Evolutionary conservation across 352 stramenopile species (phyloP).

Genomic region (Phytophthora crassamura): DNA sequence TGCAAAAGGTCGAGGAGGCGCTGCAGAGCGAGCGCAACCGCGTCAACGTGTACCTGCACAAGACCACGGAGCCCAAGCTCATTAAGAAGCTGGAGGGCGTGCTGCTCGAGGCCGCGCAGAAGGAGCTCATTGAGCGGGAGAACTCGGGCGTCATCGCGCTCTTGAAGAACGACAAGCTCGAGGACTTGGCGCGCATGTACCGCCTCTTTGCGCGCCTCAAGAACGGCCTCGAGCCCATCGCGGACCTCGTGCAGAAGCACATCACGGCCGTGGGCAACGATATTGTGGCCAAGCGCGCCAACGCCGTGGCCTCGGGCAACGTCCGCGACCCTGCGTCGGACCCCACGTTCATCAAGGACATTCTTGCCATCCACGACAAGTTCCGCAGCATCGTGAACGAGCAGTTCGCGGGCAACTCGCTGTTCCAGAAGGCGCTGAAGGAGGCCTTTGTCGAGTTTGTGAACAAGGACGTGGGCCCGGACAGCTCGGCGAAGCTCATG

Average conservation of each 20-base stretch:
- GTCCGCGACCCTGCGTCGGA: slow-evolving; percentile 93
- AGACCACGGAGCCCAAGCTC: slow-evolving; percentile 96
- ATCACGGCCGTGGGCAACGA: slow-evolving; percentile 92
- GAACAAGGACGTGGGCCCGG: slow-evolving; percentile 98
- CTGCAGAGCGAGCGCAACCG: slow-evolving; percentile 84
- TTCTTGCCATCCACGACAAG: slow-evolving; percentile 98
- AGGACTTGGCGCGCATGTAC: slow-evolving; percentile 98
- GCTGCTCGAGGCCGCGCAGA: slow-evolving; percentile 95
- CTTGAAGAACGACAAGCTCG: slow-evolving; percentile 97
- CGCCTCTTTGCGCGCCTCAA: slow-evolving; percentile 96
- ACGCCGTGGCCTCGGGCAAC: slow-evolving; percentile 91
- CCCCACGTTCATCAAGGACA: slow-evolving; percentile 98
- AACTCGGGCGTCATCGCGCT: slow-evolving; percentile 96
- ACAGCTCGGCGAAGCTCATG: slow-evolving; percentile 99
- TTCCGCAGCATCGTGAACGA: slow-evolving; percentile 97
- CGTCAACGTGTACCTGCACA: slow-evolving; percentile 97
- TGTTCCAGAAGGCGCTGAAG: slow-evolving; percentile 99
- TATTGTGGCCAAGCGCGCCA: slow-evolving; percentile 87
- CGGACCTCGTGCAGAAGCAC: slow-evolving; percentile 96
- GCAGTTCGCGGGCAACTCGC: slow-evolving; percentile 96
- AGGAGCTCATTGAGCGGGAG: slow-evolving; percentile 98
- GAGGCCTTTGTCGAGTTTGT: slow-evolving; percentile 99
- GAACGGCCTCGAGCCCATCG: slow-evolving; percentile 97
- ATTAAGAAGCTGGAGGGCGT: slow-evolving; percentile 94
- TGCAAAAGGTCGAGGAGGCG: slow-evolving; percentile 94